phyloP scores from a whole-genome alignment of 805 yeast species.

The Metschnikowia colocasiae region DNA sequence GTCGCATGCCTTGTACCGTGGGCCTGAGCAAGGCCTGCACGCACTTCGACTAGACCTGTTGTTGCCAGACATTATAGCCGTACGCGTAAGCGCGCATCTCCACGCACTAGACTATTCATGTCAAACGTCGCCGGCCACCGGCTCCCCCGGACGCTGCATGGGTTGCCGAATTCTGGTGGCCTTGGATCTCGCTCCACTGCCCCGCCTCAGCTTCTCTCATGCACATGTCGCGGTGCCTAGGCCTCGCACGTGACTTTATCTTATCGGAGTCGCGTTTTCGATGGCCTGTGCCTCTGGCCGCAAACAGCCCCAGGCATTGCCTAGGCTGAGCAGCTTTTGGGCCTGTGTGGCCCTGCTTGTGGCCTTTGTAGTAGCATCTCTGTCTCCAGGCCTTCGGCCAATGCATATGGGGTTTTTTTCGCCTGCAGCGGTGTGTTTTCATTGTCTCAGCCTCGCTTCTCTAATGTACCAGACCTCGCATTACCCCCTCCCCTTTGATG shows the following conservation, averaged over 20 bases:
- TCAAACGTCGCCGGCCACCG: not conserved
- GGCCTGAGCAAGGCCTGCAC: not conserved
- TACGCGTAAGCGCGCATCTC: not conserved
- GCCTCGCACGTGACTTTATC: constrained; percentile 19
- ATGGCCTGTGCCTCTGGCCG: not conserved
- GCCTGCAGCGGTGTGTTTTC: not conserved
- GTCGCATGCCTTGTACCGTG: too few species aligned
- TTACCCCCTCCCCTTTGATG: constrained; percentile 3
- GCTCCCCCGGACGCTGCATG: not conserved
- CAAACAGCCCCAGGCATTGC: not conserved
- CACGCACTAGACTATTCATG: not conserved
- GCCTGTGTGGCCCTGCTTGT: not conserved
- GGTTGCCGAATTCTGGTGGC: not conserved
- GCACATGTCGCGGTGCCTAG: not conserved
- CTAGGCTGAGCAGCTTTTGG: not conserved
- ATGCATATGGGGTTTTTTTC: not conserved
- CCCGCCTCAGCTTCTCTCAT: not conserved
- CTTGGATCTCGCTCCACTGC: not conserved
- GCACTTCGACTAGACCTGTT: not conserved
- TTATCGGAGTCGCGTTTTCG: constrained; percentile 12
- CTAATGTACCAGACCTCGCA: constrained; percentile 8
- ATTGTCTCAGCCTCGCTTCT: constrained; percentile 5
- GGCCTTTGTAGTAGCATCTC: not conserved
- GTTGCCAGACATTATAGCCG: not conserved
- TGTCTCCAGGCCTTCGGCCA: not conserved